Conservation (phyloP, 176 grass and related monocot species). For the Sorghum bicolor region DNA sequence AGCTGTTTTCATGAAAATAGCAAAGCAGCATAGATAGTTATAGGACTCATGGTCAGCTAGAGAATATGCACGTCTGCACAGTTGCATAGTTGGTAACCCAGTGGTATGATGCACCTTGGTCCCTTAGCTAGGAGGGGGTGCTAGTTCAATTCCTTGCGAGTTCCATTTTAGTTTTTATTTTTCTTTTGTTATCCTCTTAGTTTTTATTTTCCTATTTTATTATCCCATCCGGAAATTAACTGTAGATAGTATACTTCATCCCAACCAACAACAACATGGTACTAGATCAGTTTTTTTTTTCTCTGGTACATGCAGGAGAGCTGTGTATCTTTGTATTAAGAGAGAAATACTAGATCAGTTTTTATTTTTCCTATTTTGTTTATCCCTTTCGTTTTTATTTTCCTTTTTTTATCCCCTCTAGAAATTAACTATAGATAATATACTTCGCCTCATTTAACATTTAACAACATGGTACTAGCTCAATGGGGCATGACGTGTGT, state of each 20-base stretch:
- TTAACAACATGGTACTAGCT: no score
- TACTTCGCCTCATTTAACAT: no score
- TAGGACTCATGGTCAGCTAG: neutral
- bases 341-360: neutral
- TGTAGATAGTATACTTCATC: neutral
- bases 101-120: neutral
- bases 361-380: neutral
- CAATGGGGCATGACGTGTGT: no score
- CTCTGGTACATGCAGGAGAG: no score
- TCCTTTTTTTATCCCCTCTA: no score
- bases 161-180: neutral
- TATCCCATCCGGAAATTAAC: neutral
- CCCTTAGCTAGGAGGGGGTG: neutral
- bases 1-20: neutral
- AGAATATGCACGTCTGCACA: neutral
- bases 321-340: no score
- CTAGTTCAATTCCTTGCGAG: neutral
- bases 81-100: neutral
- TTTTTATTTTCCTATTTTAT: neutral
- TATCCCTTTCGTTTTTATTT: neutral
- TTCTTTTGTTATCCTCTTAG: neutral
- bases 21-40: neutral
- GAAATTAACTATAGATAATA: neutral
- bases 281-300: no score
- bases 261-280: no score